A percentile compares a stretch with the other conserved stretches of the same genome.
Conservation (phyloP, 345 rosid species). For the Clausena lansium region DNA sequence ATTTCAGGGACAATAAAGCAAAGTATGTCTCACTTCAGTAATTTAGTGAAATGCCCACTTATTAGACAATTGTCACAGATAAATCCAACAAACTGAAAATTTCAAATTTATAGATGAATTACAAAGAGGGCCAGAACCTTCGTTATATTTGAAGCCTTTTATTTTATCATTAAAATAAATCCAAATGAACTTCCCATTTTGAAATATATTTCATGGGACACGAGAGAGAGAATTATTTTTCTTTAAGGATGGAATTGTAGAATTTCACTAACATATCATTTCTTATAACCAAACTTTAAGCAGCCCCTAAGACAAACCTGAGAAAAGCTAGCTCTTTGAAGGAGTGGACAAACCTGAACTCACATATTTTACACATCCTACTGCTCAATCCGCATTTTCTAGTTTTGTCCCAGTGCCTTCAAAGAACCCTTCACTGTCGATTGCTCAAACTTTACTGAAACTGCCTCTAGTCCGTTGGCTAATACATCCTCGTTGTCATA, state of each 20-base stretch:
- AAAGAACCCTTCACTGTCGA: background rate
- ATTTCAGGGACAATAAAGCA: background rate
- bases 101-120: background rate
- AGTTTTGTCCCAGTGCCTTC: background rate
- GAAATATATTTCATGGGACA: background rate
- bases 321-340: constrained; percentile 11
- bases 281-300: constrained; percentile 13
- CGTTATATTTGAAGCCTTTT: background rate
- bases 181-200: background rate
- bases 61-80: background rate
- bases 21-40: background rate
- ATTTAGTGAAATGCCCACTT: background rate
- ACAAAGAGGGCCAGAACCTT: background rate
- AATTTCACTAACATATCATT: constrained; percentile 6
- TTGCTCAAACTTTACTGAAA: background rate
- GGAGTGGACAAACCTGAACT: background rate
- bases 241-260: constrained; percentile 6
- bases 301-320: background rate
- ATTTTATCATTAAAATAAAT: background rate
- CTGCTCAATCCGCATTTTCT: background rate
- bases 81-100: background rate
- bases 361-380: constrained; percentile 1
- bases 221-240: background rate
- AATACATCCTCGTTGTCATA: constrained; percentile 65
- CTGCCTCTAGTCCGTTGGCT: constrained; percentile 4